Conservation (phyloP, 495 filamentous ascomycete genomes). For the Rostrohypoxylon terebratum region DNA sequence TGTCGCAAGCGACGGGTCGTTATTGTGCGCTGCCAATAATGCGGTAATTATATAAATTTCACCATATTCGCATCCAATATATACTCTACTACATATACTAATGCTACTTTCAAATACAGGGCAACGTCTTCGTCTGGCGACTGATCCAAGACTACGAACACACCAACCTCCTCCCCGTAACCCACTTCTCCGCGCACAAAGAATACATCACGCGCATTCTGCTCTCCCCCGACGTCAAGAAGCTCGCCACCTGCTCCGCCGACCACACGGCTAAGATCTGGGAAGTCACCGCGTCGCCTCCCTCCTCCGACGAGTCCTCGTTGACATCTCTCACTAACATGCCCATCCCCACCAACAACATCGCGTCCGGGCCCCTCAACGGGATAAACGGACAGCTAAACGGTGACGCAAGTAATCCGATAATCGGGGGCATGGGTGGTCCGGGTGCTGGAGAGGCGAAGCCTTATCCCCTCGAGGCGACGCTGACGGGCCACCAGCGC, state of each 20-base stretch:
- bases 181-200: constrained; percentile 90
- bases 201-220: constrained; percentile 96
- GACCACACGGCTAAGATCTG: constrained; percentile 99
- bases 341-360: background rate
- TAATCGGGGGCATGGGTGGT: background rate
- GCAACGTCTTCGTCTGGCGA: constrained; percentile 96
- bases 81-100: background rate
- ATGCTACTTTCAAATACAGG: constrained; percentile 61
- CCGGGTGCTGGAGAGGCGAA: constrained; percentile 49
- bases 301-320: constrained; percentile 55
- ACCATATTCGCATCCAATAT: background rate
- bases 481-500: constrained; percentile 91
- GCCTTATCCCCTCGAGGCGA: constrained; percentile 85
- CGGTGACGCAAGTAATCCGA: background rate
- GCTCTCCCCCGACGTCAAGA: constrained; percentile 95
- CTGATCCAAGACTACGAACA: constrained; percentile 85
- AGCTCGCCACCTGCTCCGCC: constrained; percentile 95
- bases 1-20: constrained; percentile 91
- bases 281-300: constrained; percentile 76
- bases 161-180: constrained; percentile 89
- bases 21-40: constrained; percentile 97
- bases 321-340: constrained; percentile 32
- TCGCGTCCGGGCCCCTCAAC: constrained; percentile 17
- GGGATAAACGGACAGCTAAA: constrained; percentile 33
- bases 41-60: constrained; percentile 63